Conservation (phyloP, 208 protist species). For the Naegleria lovaniensis region DNA sequence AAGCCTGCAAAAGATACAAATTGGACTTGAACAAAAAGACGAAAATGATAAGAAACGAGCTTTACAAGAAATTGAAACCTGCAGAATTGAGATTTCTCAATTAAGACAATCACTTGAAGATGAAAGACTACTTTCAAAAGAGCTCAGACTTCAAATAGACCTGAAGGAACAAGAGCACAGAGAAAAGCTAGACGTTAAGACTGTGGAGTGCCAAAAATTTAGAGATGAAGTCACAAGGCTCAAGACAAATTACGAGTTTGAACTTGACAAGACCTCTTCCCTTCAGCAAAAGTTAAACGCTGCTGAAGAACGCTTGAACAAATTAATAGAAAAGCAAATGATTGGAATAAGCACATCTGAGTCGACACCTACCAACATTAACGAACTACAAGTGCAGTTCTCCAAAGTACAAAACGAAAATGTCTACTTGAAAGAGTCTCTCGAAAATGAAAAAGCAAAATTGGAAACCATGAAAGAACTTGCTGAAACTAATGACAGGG, state of each 20-base stretch:
- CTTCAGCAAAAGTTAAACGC: neutral
- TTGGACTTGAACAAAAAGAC: neutral
- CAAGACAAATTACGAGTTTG: neutral
- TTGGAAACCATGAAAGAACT: neutral
- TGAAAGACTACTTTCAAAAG: neutral
- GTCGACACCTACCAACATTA: neutral
- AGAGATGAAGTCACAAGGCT: neutral
- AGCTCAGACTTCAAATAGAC: neutral
- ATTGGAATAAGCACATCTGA: neutral
- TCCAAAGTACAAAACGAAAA: neutral
- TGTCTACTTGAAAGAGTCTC: neutral
- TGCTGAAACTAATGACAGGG: neutral
- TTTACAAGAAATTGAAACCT: neutral
- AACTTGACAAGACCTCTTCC: neutral
- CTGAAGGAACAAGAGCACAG: neutral
- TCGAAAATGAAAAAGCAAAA: neutral
- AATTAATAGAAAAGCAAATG: neutral
- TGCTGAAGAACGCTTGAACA: neutral
- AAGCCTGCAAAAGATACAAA: constrained; percentile 9
- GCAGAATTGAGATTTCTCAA: neutral
- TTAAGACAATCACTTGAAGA: neutral
- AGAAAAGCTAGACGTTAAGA: neutral
- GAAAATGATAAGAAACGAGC: neutral
- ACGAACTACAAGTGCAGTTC: neutral
- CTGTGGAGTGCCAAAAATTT: neutral